Conservation (phyloP, 371 early-diverging fungal genomes). For the Umbelopsis sp. region DNA sequence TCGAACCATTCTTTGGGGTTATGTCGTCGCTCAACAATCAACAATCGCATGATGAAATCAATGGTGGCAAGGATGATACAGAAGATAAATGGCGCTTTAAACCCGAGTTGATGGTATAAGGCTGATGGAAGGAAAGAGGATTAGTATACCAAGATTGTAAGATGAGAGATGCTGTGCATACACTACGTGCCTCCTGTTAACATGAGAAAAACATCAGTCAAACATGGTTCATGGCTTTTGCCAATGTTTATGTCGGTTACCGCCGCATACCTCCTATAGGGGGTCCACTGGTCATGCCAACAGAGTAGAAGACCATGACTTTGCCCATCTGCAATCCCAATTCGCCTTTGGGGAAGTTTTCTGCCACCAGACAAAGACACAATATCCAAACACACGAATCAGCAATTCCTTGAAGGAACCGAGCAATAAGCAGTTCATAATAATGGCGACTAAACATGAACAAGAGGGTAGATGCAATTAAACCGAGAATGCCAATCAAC, state of each 20-base stretch:
- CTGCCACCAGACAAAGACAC: conserved; percentile 64
- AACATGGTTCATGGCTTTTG: not conserved
- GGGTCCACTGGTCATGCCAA: conserved; percentile 66
- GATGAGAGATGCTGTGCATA: too few relatives aligned
- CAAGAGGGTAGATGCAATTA: conserved; percentile 59
- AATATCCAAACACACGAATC: conserved; percentile 69
- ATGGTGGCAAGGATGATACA: conserved; percentile 63
- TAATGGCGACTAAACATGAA: conserved; percentile 62
- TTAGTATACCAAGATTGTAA: not conserved
- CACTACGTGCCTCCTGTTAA: too few relatives aligned
- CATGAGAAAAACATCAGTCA: too few relatives aligned
- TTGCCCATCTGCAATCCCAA: conserved; percentile 69
- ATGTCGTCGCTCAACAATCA: conserved; percentile 54
- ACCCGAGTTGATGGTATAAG: conserved; percentile 67
- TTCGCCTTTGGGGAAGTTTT: conserved; percentile 57
- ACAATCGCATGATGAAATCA: conserved; percentile 57
- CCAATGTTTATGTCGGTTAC: not conserved
- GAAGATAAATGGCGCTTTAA: conserved; percentile 74
- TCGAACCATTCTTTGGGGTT: conserved; percentile 48
- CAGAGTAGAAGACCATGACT: conserved; percentile 62
- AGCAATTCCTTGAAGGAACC: conserved; percentile 68
- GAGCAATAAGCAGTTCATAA: conserved; percentile 63
- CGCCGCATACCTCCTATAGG: conserved; percentile 57
- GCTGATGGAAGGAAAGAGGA: conserved; percentile 23
- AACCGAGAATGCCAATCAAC: conserved; percentile 60